phyloP scores from a whole-genome alignment of 1,284 basidiomycete species.

The Tilletia walkeri region DNA sequence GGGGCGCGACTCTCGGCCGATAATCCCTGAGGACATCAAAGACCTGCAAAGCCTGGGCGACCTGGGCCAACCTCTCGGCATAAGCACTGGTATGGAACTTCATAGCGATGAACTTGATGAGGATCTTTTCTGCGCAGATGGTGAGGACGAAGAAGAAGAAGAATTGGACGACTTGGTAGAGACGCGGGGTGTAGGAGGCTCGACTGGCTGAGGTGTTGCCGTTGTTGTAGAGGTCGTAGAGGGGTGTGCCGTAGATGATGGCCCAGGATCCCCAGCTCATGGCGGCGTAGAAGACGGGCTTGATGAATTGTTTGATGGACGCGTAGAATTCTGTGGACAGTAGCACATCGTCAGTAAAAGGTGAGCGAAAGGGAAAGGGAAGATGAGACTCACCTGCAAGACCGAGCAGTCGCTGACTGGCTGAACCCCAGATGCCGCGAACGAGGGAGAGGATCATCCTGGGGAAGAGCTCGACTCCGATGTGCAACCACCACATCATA shows the following conservation, averaged over 20 bases:
- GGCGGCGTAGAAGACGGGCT: slow-evolving; percentile 46
- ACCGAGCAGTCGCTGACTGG: slow-evolving; percentile 37
- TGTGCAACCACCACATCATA: slow-evolving; percentile 50
- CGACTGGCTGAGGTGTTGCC: slow-evolving; percentile 27
- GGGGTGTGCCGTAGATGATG: slow-evolving; percentile 45
- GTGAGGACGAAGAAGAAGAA: slow-evolving; percentile 52
- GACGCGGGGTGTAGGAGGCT: slow-evolving; percentile 44
- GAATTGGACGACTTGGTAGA: slow-evolving; percentile 53
- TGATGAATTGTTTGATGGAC: slow-evolving; percentile 48
- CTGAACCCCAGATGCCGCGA: slow-evolving; percentile 43
- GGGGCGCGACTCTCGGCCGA: slow-evolving; percentile 62
- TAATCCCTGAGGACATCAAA: slow-evolving; percentile 71
- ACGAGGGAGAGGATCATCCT: slow-evolving; percentile 35
- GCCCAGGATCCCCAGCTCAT: slow-evolving; percentile 51
- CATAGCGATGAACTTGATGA: slow-evolving; percentile 51
- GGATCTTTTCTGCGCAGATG: slow-evolving; percentile 46
- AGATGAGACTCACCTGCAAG: slow-evolving; percentile 18
- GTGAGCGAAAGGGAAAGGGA: not conserved
- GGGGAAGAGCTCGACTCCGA: slow-evolving; percentile 48
- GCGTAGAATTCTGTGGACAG: slow-evolving; percentile 39
- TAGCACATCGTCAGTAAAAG: not conserved
- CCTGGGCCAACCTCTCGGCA: slow-evolving; percentile 67
- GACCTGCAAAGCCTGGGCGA: slow-evolving; percentile 63
- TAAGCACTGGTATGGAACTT: slow-evolving; percentile 73
- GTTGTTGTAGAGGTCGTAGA: slow-evolving; percentile 42